These are phyloP conservation scores for Circinella umbellata DNA, from an alignment of 371 early-diverging fungal genomes.

Conservation along the genomic window DNA sequence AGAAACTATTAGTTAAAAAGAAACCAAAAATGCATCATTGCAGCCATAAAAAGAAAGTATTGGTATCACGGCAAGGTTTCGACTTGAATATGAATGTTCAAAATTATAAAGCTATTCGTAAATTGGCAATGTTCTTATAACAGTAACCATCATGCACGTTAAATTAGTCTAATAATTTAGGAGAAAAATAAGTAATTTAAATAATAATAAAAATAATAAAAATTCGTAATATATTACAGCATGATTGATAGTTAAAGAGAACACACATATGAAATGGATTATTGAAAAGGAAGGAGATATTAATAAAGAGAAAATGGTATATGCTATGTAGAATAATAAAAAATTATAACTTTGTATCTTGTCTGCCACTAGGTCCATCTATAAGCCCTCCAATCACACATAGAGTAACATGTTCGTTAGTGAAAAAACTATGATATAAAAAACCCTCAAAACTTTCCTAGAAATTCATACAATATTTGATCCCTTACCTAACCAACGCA, in stretches of 20 bases:
- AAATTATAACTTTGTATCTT: slow-evolving; percentile 44
- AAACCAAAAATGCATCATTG: not conserved
- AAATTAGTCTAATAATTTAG: not conserved
- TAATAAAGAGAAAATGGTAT: not conserved
- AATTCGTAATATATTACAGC: not conserved
- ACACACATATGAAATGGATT: not conserved
- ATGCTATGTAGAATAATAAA: not conserved
- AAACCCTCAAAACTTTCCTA: no score
- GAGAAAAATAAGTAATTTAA: not conserved
- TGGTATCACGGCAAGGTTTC: not conserved
- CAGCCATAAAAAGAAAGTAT: not conserved
- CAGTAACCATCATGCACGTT: not conserved
- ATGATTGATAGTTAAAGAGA: not conserved
- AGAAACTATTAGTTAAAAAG: not conserved
- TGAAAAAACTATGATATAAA: no score
- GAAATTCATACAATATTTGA: not conserved
- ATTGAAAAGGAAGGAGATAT: not conserved
- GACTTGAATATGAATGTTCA: not conserved
- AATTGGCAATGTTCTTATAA: not conserved
- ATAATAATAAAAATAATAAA: no score
- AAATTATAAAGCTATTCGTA: not conserved
- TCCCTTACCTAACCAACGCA: slow-evolving; percentile 38
- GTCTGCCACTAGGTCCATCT: slow-evolving; percentile 33
- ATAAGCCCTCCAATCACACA: not conserved
- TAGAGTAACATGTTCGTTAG: no score